phyloP scores from a whole-genome alignment of 2,329 filamentous ascomycete species.

The Zasmidium cellare region DNA sequence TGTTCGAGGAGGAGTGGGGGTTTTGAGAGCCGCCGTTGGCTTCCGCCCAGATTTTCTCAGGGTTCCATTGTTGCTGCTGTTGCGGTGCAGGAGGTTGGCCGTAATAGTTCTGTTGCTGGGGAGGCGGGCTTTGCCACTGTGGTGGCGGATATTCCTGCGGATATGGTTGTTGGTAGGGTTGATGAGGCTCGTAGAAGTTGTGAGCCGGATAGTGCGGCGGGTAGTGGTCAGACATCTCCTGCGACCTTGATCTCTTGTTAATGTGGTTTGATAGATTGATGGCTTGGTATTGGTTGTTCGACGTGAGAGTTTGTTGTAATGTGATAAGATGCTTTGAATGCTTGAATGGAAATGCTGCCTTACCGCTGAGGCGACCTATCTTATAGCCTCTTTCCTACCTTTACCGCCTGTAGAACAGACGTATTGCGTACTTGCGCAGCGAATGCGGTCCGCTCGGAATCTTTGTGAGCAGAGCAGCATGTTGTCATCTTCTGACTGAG shows the following conservation, averaged over 20 bases:
- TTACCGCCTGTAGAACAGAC: background rate
- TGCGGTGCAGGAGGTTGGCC: background rate
- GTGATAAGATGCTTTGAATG: background rate
- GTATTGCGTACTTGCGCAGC: background rate
- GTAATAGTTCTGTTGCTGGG: background rate
- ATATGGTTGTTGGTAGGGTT: background rate
- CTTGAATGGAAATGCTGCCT: background rate
- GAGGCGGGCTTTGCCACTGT: background rate
- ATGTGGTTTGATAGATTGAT: background rate
- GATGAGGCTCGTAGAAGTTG: background rate
- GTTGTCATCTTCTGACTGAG: background rate
- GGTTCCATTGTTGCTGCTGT: background rate
- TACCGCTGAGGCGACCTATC: background rate
- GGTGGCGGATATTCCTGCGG: background rate
- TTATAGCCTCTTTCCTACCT: background rate
- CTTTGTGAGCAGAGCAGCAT: background rate
- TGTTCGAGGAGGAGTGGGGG: background rate
- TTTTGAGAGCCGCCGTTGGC: background rate
- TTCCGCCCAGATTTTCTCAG: constrained; percentile 1
- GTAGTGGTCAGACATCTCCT: background rate
- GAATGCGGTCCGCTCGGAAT: background rate
- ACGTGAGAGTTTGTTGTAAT: too few relatives aligned
- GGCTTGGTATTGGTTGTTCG: too few relatives aligned
- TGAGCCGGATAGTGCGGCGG: background rate
- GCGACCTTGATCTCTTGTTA: background rate